A percentile compares a stretch with the other conserved stretches of the same genome.
Conservation (phyloP, 495 filamentous ascomycete species). For the Neurospora sp. region DNA sequence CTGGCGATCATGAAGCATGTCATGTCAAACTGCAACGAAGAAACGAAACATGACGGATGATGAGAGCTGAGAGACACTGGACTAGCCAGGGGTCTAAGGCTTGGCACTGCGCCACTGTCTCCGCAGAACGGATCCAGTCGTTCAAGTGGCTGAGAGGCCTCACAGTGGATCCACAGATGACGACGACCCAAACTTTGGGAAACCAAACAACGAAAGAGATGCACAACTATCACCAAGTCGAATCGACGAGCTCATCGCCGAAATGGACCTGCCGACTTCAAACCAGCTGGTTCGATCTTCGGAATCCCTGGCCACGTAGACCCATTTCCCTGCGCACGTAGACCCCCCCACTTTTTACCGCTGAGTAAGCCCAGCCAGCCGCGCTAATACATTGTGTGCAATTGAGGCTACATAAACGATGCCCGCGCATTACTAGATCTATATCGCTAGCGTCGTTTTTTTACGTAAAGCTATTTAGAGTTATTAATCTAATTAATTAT, state of each 20-base stretch:
- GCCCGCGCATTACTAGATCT: too few relatives aligned
- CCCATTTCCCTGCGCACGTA: too few relatives aligned
- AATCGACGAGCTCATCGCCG: too few relatives aligned
- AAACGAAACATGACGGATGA: not conserved
- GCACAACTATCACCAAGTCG: not conserved
- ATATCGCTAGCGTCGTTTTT: too few relatives aligned
- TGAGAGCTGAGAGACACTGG: not conserved
- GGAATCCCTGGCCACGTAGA: too few relatives aligned
- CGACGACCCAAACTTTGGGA: not conserved
- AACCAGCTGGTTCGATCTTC: not conserved
- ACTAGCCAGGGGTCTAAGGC: not conserved
- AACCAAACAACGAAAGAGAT: not conserved
- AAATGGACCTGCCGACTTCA: not conserved
- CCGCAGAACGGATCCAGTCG: not conserved
- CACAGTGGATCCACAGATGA: not conserved
- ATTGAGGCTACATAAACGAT: too few relatives aligned
- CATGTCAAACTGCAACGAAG: not conserved
- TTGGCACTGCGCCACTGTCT: not conserved
- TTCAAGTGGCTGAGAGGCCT: not conserved
- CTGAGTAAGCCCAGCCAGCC: too few relatives aligned
- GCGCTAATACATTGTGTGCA: too few relatives aligned
- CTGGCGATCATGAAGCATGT: not conserved
- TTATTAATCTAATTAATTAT: too few relatives aligned
- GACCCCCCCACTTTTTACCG: too few relatives aligned
- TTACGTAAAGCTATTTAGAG: too few relatives aligned